phyloP scores from a whole-genome alignment of 2,329 filamentous ascomycete genomes.

The Paracamarosporium sp. region DNA sequence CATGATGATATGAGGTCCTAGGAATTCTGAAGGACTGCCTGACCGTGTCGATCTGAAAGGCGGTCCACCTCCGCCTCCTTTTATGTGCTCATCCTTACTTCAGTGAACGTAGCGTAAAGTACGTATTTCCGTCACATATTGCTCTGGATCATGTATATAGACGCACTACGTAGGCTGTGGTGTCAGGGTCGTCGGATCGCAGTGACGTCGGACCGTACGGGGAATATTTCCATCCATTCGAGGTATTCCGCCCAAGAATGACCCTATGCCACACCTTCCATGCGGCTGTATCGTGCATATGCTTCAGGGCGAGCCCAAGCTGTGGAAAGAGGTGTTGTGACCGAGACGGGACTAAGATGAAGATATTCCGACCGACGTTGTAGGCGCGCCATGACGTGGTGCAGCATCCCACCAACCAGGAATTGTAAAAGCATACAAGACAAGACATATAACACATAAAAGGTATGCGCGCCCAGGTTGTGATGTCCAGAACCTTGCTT shows the following conservation, averaged over 20 bases:
- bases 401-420: constrained; percentile 3
- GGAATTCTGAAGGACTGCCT: neutral
- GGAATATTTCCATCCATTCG: constrained; percentile 22
- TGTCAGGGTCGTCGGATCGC: constrained; percentile 20
- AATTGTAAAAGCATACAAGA: neutral
- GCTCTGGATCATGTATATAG: constrained; percentile 7
- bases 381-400: constrained; percentile 17
- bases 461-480: neutral
- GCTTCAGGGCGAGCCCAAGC: constrained; percentile 16
- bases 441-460: neutral
- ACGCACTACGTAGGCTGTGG: constrained; percentile 17
- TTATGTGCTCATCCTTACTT: constrained; percentile 12
- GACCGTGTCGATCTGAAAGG: constrained; percentile 6
- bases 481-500: neutral
- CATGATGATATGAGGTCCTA: constrained; percentile 20
- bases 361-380: constrained; percentile 21
- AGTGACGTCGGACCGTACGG: constrained; percentile 22
- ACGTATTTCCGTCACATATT: constrained; percentile 18
- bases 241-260: constrained; percentile 4
- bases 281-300: constrained; percentile 9
- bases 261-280: constrained; percentile 13
- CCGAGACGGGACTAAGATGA: constrained; percentile 23
- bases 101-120: neutral
- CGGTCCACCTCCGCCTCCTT: constrained; percentile 7
- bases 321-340: constrained; percentile 1